Conservation (phyloP, 31 red algal genomes). For the Porphyra umbilicalis region DNA sequence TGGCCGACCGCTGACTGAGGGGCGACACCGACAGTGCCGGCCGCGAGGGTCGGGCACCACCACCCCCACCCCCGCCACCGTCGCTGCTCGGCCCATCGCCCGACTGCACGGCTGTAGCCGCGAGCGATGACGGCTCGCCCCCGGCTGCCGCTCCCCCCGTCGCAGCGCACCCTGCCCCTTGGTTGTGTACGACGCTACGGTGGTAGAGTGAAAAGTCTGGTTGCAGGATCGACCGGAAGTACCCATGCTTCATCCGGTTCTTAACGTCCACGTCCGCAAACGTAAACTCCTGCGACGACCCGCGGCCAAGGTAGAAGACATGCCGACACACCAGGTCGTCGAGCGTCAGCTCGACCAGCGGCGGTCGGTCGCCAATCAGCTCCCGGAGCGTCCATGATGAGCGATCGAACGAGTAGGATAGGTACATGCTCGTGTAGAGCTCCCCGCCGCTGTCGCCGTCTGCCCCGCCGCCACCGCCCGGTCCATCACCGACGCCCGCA, state of each 20-base stretch:
- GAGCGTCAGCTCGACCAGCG: slow-evolving; percentile 47
- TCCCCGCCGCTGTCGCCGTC: background rate
- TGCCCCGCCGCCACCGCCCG: background rate
- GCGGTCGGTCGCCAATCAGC: slow-evolving; percentile 19
- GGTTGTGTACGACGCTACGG: background rate
- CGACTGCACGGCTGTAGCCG: background rate
- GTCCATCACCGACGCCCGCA: background rate
- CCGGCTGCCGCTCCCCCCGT: too few relatives aligned
- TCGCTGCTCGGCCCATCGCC: background rate
- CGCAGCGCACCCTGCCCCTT: too few relatives aligned
- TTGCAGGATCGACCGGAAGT: slow-evolving; percentile 55
- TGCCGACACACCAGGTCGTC: slow-evolving; percentile 64
- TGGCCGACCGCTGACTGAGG: slow-evolving; percentile 10
- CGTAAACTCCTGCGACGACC: slow-evolving; percentile 62
- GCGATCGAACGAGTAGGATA: slow-evolving; percentile 78
- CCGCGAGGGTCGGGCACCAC: background rate
- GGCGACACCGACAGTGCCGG: slow-evolving; percentile 4
- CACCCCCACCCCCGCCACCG: too few relatives aligned
- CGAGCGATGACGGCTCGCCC: background rate
- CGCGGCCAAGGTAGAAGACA: slow-evolving; percentile 60
- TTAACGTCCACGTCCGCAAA: slow-evolving; percentile 67
- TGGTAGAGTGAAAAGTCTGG: slow-evolving; percentile 6
- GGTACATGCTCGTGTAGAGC: slow-evolving; percentile 66
- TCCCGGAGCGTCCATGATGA: slow-evolving; percentile 69
- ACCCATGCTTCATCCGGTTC: slow-evolving; percentile 56